Conservation (phyloP, 257 asterid species). For the Orobanche coerulescens region DNA sequence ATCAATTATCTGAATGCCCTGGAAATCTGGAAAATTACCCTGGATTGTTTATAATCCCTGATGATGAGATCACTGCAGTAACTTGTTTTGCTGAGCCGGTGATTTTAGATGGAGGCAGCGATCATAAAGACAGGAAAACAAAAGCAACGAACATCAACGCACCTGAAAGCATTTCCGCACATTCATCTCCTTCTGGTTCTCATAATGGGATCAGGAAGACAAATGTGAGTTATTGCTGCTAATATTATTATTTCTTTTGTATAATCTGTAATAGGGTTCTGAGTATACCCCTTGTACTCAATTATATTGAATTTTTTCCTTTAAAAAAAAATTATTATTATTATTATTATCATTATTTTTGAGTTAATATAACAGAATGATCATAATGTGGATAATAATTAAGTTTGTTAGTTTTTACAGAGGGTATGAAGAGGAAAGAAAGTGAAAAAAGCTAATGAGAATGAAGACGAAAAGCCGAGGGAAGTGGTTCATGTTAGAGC, state of each 20-base stretch:
- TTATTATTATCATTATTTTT: not conserved
- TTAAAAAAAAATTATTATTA: no score
- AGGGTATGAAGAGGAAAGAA: slow-evolving; percentile 40
- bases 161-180: slow-evolving; percentile 34
- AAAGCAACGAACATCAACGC: slow-evolving; percentile 28
- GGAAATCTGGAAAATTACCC: no score
- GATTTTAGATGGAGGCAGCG: slow-evolving; percentile 11
- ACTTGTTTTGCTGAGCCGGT: slow-evolving; percentile 18
- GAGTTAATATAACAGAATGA: not conserved
- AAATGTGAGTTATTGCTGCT: slow-evolving; percentile 32
- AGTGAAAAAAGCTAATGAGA: slow-evolving; percentile 26
- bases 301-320: no score
- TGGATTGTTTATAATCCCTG: no score
- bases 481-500: slow-evolving; percentile 92
- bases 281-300: no score
- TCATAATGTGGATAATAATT: not conserved
- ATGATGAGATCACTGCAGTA: slow-evolving; percentile 12
- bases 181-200: slow-evolving; percentile 54
- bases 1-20: no score
- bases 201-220: slow-evolving; percentile 30
- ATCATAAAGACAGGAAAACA: slow-evolving; percentile 34
- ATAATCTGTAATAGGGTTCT: no score
- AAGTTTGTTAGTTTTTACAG: slow-evolving; percentile 15
- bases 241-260: no score
- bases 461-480: slow-evolving; percentile 36